A percentile compares a stretch with the other conserved stretches of the same genome.
phyloP scores from a whole-genome alignment of 345 rosid species.

The Hibiscus trionum region DNA sequence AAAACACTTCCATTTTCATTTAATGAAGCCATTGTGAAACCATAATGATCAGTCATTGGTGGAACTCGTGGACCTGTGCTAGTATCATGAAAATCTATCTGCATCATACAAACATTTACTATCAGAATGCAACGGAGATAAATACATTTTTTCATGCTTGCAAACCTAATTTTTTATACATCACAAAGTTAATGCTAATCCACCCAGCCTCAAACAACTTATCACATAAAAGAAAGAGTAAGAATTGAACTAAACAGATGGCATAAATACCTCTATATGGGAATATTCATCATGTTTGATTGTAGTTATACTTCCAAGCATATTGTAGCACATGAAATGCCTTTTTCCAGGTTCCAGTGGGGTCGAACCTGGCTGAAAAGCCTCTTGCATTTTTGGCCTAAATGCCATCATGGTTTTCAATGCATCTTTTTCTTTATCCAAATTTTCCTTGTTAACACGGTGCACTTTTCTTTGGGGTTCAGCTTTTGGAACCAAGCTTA shows the following conservation, averaged over 20 bases:
- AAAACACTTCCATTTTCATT: constrained; percentile 87
- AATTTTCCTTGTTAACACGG: constrained; percentile 30
- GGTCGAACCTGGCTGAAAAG: constrained; percentile 93
- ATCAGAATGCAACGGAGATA: constrained; percentile 7
- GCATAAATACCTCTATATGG: constrained; percentile 71
- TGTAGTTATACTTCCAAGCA: constrained; percentile 87
- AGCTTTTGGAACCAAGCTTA: constrained; percentile 30
- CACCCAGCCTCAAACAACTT: not conserved
- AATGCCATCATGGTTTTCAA: constrained; percentile 25
- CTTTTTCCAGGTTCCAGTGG: constrained; percentile 66
- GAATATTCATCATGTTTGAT: constrained; percentile 82
- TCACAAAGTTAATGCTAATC: not conserved
- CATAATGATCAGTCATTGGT: constrained; percentile 90
- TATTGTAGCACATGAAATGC: constrained; percentile 82
- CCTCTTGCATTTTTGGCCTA: constrained; percentile 67
- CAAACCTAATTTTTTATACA: not conserved
- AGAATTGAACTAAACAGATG: not conserved
- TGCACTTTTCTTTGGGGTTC: constrained; percentile 32
- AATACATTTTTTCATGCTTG: not conserved
- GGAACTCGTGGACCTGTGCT: constrained; percentile 89
- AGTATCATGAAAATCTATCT: constrained; percentile 97
- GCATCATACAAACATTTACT: constrained; percentile 19
- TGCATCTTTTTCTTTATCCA: constrained; percentile 31
- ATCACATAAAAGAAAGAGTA: not conserved
- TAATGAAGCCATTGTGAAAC: constrained; percentile 89